These are phyloP conservation scores for Monosporozyma aerobia DNA, from an alignment of 805 yeast species.

Conservation along the genomic window DNA sequence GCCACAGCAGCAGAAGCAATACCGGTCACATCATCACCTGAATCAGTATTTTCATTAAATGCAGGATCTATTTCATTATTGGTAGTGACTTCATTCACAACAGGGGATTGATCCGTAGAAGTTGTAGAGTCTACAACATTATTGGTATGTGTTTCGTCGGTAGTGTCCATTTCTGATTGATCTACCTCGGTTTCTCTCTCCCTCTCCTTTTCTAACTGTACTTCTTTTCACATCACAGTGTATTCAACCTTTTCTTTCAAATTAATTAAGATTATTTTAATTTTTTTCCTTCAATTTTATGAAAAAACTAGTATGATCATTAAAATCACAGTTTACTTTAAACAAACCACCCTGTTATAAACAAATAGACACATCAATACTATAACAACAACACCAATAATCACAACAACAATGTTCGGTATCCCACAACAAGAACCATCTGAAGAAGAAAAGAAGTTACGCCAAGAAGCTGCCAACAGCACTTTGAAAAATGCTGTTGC, in stretches of 20 bases:
- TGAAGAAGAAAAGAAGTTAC: constrained; percentile 60
- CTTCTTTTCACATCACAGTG: neutral
- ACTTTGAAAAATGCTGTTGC: constrained; percentile 53
- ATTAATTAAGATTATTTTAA: neutral
- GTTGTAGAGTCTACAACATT: neutral
- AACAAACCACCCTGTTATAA: too few relatives aligned
- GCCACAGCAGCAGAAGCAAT: neutral
- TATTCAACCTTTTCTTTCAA: neutral
- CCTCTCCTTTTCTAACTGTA: neutral
- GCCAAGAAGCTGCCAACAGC: constrained; percentile 50
- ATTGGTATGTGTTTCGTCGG: neutral
- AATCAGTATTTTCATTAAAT: neutral
- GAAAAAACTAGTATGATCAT: neutral
- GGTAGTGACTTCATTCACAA: neutral
- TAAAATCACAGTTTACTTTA: neutral
- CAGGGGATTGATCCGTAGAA: neutral
- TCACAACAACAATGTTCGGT: constrained; percentile 35
- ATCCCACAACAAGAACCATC: constrained; percentile 44
- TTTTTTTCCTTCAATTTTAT: neutral
- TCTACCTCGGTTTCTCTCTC: neutral
- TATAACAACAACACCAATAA: neutral
- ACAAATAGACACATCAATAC: neutral
- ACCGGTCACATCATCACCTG: neutral
- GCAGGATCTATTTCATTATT: constrained; percentile 1
- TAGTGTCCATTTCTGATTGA: neutral